Conservation (phyloP, 2,329 filamentous ascomycete species). For the Penicillium brevicompactum region DNA sequence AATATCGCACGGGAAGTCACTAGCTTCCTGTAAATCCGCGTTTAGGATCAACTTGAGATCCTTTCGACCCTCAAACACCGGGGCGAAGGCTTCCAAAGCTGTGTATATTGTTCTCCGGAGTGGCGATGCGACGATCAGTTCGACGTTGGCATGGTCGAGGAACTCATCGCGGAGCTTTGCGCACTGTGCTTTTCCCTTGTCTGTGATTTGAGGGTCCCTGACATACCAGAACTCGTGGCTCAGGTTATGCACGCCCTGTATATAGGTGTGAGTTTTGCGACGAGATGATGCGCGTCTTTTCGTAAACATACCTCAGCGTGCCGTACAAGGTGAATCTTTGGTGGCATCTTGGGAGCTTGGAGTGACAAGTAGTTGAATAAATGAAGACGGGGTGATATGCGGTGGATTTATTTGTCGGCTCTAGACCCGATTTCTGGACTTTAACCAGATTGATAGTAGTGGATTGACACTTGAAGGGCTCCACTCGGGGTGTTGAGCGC, state of each 20-base stretch:
- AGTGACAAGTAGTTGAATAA: not conserved
- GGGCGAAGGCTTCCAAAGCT: slow-evolving; percentile 65
- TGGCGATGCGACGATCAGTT: slow-evolving; percentile 71
- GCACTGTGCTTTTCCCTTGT: slow-evolving; percentile 71
- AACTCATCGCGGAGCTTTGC: slow-evolving; percentile 60
- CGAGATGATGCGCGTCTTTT: not conserved
- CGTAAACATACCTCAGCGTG: slow-evolving; percentile 8
- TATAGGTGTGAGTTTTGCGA: not conserved
- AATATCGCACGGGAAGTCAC: slow-evolving; percentile 69
- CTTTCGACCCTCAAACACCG: slow-evolving; percentile 43
- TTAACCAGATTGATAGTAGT: not conserved
- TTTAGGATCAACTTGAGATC: slow-evolving; percentile 60
- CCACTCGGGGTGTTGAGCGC: not conserved
- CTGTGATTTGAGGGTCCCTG: slow-evolving; percentile 71
- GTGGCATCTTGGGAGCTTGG: slow-evolving; percentile 1
- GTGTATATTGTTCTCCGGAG: slow-evolving; percentile 76
- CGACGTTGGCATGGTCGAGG: slow-evolving; percentile 61
- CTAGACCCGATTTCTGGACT: not conserved
- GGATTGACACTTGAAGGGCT: not conserved
- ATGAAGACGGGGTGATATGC: not conserved
- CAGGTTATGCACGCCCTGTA: slow-evolving; percentile 76
- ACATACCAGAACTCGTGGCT: slow-evolving; percentile 64
- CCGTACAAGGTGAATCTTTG: slow-evolving; percentile 8
- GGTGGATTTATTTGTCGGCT: not conserved
- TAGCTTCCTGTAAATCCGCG: slow-evolving; percentile 75